Percentiles rank a stretch among this genome's conserved stretches.
Evolutionary conservation across 75 land plant genomes (phyloP).

Genomic region (Selaginella tamariscina): DNA sequence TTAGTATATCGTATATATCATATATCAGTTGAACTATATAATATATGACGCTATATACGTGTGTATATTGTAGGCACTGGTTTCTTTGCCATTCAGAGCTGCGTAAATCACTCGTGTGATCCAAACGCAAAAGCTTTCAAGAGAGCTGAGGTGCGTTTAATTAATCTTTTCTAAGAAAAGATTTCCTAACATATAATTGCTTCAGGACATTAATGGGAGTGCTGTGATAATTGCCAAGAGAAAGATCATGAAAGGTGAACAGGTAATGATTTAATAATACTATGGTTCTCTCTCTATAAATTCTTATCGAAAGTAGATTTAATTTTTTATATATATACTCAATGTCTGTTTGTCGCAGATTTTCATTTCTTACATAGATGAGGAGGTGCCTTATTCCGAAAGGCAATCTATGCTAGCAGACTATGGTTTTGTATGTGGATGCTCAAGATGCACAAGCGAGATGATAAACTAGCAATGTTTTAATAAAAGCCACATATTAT

Average conservation of each 20-base stretch:
- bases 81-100: slow-evolving; percentile 84
- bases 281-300: not conserved
- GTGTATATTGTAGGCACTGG: slow-evolving; percentile 50
- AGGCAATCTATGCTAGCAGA: slow-evolving; percentile 68
- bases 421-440: slow-evolving; percentile 70
- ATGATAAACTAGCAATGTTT: too few relatives aligned
- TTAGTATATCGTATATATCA: not conserved
- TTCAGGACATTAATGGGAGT: slow-evolving; percentile 75
- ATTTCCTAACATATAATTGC: not conserved
- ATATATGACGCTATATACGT: too few relatives aligned
- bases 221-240: slow-evolving; percentile 54
- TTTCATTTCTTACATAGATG: slow-evolving; percentile 83
- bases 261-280: slow-evolving; percentile 33
- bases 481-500: too few relatives aligned
- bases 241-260: slow-evolving; percentile 56
- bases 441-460: slow-evolving; percentile 37
- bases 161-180: not conserved
- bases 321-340: not conserved
- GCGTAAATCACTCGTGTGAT: slow-evolving; percentile 83
- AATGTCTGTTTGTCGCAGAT: slow-evolving; percentile 36
- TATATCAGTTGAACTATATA: too few relatives aligned
- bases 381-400: slow-evolving; percentile 58
- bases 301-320: not conserved
- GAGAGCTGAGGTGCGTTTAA: slow-evolving; percentile 63
- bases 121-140: slow-evolving; percentile 97